Evolutionary conservation across 202 grass and related monocot species (phyloP), one percentile per base, ranked within the genome.

Genomic region (Digitaria exilis): DNA sequence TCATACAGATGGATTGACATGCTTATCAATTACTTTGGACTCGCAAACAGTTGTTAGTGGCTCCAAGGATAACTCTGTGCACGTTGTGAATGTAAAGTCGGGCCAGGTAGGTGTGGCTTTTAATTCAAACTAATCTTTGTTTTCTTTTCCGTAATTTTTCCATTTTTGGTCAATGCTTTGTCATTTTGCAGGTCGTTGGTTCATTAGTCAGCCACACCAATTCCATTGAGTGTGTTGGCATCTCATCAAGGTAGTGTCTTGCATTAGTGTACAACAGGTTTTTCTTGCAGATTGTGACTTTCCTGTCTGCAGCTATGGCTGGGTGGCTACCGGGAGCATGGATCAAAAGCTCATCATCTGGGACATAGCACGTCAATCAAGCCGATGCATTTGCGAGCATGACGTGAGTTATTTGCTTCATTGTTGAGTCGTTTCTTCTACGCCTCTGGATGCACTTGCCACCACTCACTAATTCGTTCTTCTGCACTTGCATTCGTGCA

Each of bases 291-390:
- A 19, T 30, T 72, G 4, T 72, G 28, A 51, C 69, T 51, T 72
- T 51, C 11, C 51, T 28, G 21, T 21, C 8, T 87, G 79, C 77
- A 95, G 96, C 72, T 88, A 67, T 61, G 79, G 71, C 60, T 98
- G 85, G 91, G 92, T 77, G 28, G 92, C 96, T 60, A 98, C 92
- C 24, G 92, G 90, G 74, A 84, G 92, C 48, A 90, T 93, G 87
- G 95, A 98, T 88, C 85, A 88, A 66, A 95, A 93, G 82, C 85
- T 98, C n/a, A 88, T 98, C 45, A 83, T 98, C 26, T 98, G 95
- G 95, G 95, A 98, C 69, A 82, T 90, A 15, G 62, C 80, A 9
- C 90, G 7, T 76, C 88, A 84, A 50, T 85, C 92, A 49, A 86
- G 55, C 41, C 84, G 95, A 51, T 97, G 90, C 86, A 78, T 54